Conservation (phyloP, 495 filamentous ascomycete genomes). For the Pyronema omphalodes region DNA sequence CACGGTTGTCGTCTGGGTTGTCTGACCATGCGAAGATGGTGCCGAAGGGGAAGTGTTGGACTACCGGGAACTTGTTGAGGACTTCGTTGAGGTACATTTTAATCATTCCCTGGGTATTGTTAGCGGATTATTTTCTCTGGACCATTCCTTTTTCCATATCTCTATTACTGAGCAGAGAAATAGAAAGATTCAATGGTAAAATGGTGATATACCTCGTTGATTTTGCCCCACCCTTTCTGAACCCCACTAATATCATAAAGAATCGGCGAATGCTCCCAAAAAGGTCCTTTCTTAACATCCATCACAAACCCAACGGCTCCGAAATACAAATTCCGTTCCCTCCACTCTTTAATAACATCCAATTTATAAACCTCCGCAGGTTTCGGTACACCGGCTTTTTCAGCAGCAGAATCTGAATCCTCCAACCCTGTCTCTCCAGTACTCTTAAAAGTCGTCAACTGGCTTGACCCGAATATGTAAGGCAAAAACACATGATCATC, state of each 20-base stretch:
- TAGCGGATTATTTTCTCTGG: not conserved
- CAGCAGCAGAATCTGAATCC: conserved; percentile 36
- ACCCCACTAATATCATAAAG: conserved; percentile 77
- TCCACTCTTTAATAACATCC: conserved; percentile 45
- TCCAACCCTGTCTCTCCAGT: conserved; percentile 37
- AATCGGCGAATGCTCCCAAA: conserved; percentile 96
- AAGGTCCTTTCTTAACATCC: conserved; percentile 91
- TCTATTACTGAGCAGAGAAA: not conserved
- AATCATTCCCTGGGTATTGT: conserved; percentile 40
- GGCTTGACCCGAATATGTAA: conserved; percentile 87
- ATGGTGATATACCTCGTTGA: conserved; percentile 59
- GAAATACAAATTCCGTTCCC: conserved; percentile 77
- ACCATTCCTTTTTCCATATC: not conserved
- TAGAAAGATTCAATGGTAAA: conserved; percentile 2
- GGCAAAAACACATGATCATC: conserved; percentile 96
- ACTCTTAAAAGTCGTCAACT: conserved; percentile 48
- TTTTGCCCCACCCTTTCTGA: conserved; percentile 84
- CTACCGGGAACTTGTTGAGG: conserved; percentile 81
- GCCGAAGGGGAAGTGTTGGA: conserved; percentile 96
- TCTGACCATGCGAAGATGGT: conserved; percentile 23
- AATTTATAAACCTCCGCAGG: conserved; percentile 49
- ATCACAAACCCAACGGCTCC: conserved; percentile 97
- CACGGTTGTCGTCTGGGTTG: not conserved
- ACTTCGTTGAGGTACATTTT: conserved; percentile 94
- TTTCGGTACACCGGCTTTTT: conserved; percentile 52